These are phyloP conservation scores for Fraxinus pennsylvanica DNA, from an alignment of 257 asterid genomes.

Conservation along the genomic window DNA sequence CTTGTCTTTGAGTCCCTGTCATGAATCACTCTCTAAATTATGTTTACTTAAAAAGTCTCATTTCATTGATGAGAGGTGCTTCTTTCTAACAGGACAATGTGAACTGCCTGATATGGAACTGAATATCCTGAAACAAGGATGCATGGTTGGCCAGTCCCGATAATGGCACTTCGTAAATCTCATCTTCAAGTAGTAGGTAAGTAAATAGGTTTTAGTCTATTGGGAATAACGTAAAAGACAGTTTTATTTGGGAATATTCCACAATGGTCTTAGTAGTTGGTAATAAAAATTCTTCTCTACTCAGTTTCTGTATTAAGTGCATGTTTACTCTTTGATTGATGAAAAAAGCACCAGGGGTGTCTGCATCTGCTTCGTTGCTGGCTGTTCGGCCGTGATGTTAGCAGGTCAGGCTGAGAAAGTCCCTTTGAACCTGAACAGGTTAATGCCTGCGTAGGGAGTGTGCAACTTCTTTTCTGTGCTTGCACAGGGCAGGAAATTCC, in stretches of 20 bases:
- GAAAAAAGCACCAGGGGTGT: constrained; percentile 94
- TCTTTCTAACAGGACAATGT: constrained; percentile 28
- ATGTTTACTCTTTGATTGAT: constrained; percentile 45
- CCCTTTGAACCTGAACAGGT: constrained; percentile 99
- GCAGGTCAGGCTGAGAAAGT: constrained; percentile 90
- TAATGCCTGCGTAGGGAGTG: constrained; percentile 99
- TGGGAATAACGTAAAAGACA: constrained; percentile 27
- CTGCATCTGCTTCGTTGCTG: constrained; percentile 56
- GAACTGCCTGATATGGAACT: constrained; percentile 23
- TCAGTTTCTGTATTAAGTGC: constrained; percentile 13
- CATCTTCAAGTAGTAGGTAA: constrained; percentile 49
- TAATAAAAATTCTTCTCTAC: constrained; percentile 20
- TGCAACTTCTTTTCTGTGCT: constrained; percentile 58
- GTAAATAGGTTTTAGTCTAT: constrained; percentile 50
- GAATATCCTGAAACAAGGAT: constrained; percentile 25
- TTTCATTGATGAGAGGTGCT: constrained; percentile 30
- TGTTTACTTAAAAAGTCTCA: background rate
- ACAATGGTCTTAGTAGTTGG: background rate
- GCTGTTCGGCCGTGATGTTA: constrained; percentile 37
- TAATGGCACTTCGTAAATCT: constrained; percentile 32
- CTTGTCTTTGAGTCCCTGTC: background rate
- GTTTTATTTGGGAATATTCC: constrained; percentile 32
- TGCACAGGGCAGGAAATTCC: constrained; percentile 60
- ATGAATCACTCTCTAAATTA: background rate
- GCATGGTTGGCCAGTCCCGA: constrained; percentile 25